phyloP scores from a whole-genome alignment of 192 early-diverging fungal genomes.

The Entomortierella lignicola region DNA sequence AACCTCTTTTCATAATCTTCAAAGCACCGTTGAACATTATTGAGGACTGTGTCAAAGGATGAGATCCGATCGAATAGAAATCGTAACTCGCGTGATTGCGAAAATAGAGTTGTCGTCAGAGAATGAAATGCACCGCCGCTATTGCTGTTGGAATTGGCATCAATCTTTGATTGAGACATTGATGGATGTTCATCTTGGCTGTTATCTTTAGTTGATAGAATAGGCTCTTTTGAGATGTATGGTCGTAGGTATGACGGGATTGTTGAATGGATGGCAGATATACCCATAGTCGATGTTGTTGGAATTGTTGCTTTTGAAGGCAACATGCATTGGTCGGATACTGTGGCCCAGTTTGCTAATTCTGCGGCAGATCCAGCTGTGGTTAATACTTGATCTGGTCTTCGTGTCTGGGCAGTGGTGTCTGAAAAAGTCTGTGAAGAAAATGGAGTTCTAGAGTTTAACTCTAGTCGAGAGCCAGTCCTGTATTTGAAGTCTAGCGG shows the following conservation, averaged over 20 bases:
- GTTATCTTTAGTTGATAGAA: background rate
- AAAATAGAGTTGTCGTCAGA: conserved; percentile 7
- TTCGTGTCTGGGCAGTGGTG: too few species aligned
- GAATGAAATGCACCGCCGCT: background rate
- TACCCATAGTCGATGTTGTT: background rate
- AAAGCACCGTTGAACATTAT: background rate
- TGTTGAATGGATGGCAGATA: background rate
- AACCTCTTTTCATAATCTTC: conserved; percentile 5
- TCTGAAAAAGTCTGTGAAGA: too few species aligned
- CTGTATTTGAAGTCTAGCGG: too few species aligned
- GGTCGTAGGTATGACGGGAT: conserved; percentile 15
- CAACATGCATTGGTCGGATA: background rate
- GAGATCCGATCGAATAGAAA: conserved; percentile 8
- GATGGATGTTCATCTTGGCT: background rate
- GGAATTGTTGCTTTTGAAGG: background rate
- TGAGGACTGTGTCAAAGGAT: conserved; percentile 6
- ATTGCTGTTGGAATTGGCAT: background rate
- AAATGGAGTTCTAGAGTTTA: background rate
- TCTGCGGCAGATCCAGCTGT: too few species aligned
- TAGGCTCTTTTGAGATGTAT: conserved; percentile 22
- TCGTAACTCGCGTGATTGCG: conserved; percentile 21
- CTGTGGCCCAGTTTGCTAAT: too few species aligned
- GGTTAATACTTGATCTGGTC: too few species aligned
- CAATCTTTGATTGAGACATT: background rate
- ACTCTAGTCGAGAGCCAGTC: too few species aligned